These are phyloP conservation scores for Sicyos edulis DNA, from an alignment of 306 rosid genomes.

Conservation along the genomic window DNA sequence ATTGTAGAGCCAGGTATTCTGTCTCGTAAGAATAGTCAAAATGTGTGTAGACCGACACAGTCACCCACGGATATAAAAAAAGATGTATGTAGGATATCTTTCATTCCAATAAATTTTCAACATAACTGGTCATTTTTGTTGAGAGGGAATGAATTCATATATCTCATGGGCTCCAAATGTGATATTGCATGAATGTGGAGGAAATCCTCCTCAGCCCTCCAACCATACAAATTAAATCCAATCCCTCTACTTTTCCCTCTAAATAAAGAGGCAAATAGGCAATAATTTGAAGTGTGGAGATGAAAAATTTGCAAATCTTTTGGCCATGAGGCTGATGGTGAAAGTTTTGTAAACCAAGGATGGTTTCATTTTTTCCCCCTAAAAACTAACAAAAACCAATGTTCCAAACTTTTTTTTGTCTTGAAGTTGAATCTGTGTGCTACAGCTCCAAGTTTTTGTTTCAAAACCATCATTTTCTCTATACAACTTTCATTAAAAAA, in stretches of 20 bases:
- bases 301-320: slow-evolving; percentile 11
- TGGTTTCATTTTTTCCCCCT: neutral
- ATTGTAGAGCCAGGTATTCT: too few species aligned
- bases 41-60: too few species aligned
- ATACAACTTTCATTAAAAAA: neutral
- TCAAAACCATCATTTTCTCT: neutral
- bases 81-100: too few species aligned
- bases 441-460: neutral
- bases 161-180: too few species aligned
- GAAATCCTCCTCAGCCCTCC: neutral
- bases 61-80: too few species aligned
- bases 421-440: slow-evolving; percentile 13
- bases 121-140: too few species aligned
- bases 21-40: too few species aligned
- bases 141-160: too few species aligned
- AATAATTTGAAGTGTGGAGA: neutral
- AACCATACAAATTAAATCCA: neutral
- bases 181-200: too few species aligned
- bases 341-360: neutral
- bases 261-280: neutral
- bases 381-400: neutral
- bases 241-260: neutral
- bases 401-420: slow-evolving; percentile 1
- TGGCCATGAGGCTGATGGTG: slow-evolving; percentile 8
- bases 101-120: too few species aligned